Evolutionary conservation across 495 filamentous ascomycete species (phyloP).

Genomic region (Penicillium steckii): DNA sequence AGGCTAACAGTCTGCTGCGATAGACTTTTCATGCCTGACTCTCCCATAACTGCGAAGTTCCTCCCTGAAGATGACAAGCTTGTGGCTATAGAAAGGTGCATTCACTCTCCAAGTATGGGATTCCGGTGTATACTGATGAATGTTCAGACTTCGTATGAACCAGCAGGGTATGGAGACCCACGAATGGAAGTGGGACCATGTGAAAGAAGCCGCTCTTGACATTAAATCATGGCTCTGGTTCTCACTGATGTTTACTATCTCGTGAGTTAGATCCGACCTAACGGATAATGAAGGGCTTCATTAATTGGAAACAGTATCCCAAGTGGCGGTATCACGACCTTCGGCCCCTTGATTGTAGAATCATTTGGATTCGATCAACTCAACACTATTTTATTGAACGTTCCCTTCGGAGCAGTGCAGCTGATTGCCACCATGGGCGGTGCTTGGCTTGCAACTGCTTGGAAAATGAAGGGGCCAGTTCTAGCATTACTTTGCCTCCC

Average conservation of each 20-base stretch:
- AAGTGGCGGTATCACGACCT: conserved; percentile 60
- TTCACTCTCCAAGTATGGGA: background rate
- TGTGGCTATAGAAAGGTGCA: conserved; percentile 55
- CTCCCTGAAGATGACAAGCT: conserved; percentile 58
- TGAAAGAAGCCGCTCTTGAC: conserved; percentile 59
- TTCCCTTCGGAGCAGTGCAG: conserved; percentile 62
- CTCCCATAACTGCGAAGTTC: conserved; percentile 58
- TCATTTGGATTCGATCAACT: conserved; percentile 60
- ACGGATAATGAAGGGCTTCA: background rate
- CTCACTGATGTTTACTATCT: conserved; percentile 52
- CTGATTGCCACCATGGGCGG: conserved; percentile 57
- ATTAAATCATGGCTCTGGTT: conserved; percentile 70
- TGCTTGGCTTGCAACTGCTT: conserved; percentile 51
- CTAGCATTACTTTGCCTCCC: conserved; percentile 54
- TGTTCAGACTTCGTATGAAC: conserved; percentile 56
- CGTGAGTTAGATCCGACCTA: conserved; percentile 22
- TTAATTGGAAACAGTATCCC: conserved; percentile 49
- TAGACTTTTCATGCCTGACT: conserved; percentile 56
- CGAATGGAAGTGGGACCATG: conserved; percentile 62
- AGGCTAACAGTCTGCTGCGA: conserved; percentile 1
- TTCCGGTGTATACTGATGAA: background rate
- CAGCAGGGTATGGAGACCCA: conserved; percentile 59
- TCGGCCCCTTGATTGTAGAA: conserved; percentile 63
- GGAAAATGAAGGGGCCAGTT: conserved; percentile 56
- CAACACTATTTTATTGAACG: conserved; percentile 63